Base-by-base conservation (phyloP, 2,329 filamentous ascomycete species). In the Cercospora brassicicola region DNA sequence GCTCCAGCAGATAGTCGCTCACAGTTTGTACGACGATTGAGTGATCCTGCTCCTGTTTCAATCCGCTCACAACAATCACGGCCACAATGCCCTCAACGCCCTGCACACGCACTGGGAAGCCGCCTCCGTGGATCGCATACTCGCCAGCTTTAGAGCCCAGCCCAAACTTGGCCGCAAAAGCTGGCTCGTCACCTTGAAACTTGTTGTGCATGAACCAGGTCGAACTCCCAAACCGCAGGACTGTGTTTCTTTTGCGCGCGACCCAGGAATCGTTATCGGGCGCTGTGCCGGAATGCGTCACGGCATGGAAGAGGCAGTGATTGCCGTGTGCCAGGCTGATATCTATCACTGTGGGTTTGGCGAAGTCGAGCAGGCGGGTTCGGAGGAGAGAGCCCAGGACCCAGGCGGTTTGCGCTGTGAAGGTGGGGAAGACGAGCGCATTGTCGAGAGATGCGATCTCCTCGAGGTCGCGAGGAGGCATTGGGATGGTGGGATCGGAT, bases 101-200 rank as follows among this genome's bases (percentile, higher is more conserved):
- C 63, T 82, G 81, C 6, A 94, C 91, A 7, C 88, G 84, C 33
- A 94, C 85, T 0, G 92, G 92, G 70, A 92, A 88, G 0, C 85
- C 92, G 23, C 92, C 92, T 0, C 92, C 92, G 78, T 94, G 91
- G 69, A 93, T 91, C 0, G 91, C 91, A 81, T 91, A 94, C 33
- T 86, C 82, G 64, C 84, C 83, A 60, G 84, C 85, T 48, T 81
- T 80, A 65, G 79, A 79, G 5, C 86, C 84, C 75, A 94, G 81
- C 36, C 85, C 88, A 75, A 87, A 91, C 77, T 90, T 90, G 33
- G 84, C 83, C 48, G 84, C 84, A 78, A 94, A 93, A 2, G 81
- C 82, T 26, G 76, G 81, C 80, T 93, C 89, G 70, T 93, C 85
- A 10, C 87, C 87, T 0, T 75, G 77, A 71, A 88, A 88, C 81